Evolutionary conservation across 2,329 filamentous ascomycete species (phyloP), one percentile per base, ranked within the genome.

Genomic region (Aspergillus novoparasiticus): DNA sequence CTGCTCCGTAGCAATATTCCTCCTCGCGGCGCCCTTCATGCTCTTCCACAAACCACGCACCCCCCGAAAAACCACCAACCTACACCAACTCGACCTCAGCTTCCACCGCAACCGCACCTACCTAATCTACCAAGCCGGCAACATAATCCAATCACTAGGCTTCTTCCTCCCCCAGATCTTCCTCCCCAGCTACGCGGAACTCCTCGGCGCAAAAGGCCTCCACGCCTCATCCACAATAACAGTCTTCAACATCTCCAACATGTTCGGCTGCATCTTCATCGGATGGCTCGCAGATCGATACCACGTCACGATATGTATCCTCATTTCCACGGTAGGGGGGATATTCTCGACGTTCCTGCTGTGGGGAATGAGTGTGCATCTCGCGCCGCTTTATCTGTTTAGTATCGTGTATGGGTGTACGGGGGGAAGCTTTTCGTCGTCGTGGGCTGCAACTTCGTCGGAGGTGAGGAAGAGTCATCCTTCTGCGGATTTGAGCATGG

Each of bases 101-200:
- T 83, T 77, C 66, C 73, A 78, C 65, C 70, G 66, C 28, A 66
- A 65, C 21, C 54, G 75, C 67, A 67, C 79, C 59, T 82, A 81
- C 64, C 68, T 83, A 23, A 73, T 85, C 34, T 84, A 83, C 75
- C 81, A 82, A 19, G 66, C 83, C 1, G 76, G 80, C 2, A 82
- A 80, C 14, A 77, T 77, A 30, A 39, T 77, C 16, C 66, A 76
- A 57, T 75, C 76, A 0, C 60, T 79, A 2, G 77, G 76, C 0
- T 79, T 72, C 48, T 80, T 79, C 65, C 68, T 79, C 23, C 78
- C 78, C 0, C 72, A 70, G 6, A 72, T 80, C 66, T 72, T 76
- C 78, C 56, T 81, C 1, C 78, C 78, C 2, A 75, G 73, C 0
- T 79, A 78, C 57, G 79, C 78, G 0, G 68, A 68, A 1, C 61